phyloP scores from a whole-genome alignment of 495 filamentous ascomycete genomes.

The Hypoxylon rickii region DNA sequence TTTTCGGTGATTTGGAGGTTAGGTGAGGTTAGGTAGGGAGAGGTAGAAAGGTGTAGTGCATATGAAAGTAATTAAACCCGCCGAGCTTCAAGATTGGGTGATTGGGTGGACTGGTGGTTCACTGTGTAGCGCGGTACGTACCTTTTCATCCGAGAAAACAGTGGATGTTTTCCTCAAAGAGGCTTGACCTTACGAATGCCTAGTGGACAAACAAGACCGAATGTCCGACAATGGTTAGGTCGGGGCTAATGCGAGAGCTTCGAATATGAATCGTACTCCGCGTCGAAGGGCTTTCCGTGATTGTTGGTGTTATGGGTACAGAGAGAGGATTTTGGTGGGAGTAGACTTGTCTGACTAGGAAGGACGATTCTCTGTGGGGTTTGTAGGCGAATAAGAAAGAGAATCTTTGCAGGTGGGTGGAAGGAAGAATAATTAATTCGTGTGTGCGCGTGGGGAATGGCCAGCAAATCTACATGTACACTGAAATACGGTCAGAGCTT shows the following conservation, averaged over 20 bases:
- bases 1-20: not conserved
- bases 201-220: not conserved
- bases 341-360: not conserved
- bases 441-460: too few species aligned
- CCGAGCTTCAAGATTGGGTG: not conserved
- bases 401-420: not conserved
- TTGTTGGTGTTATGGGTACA: too few species aligned
- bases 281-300: too few species aligned
- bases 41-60: not conserved
- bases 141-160: not conserved
- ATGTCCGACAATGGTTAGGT: not conserved
- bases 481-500: too few species aligned
- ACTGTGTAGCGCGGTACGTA: not conserved
- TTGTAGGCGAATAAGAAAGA: not conserved
- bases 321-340: too few species aligned
- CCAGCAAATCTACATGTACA: too few species aligned
- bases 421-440: not conserved
- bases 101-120: too few species aligned
- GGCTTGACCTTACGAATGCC: not conserved
- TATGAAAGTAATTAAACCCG: constrained; percentile 1
- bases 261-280: too few species aligned
- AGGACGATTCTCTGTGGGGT: not conserved
- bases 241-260: not conserved
- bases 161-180: not conserved
- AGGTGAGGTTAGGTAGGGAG: not conserved